Percentiles rank a stretch among this genome's conserved stretches.
Conservation (phyloP, 768 basidiomycete species). For the Leucogyrophana mollusca region DNA sequence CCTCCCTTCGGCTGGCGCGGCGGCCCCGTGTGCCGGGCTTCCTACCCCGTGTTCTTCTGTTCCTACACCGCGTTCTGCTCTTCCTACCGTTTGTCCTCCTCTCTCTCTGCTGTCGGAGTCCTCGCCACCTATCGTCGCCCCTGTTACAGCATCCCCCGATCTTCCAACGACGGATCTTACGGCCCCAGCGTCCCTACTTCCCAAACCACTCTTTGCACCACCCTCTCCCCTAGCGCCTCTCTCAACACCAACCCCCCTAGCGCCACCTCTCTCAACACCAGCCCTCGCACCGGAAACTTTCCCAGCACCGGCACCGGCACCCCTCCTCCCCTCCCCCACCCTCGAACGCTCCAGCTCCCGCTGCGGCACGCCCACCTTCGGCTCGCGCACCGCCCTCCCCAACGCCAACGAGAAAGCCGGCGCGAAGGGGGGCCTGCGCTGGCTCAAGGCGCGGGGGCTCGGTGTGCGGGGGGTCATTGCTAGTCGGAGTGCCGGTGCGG, state of each 20-base stretch:
- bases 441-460: slow-evolving; percentile 28
- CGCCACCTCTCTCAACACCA: too few species aligned
- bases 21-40: not conserved
- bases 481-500: slow-evolving; percentile 4
- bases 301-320: slow-evolving; percentile 1
- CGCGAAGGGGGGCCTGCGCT: slow-evolving; percentile 19
- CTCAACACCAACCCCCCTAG: too few species aligned
- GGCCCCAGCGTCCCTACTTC: too few species aligned
- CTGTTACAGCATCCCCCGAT: not conserved
- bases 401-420: slow-evolving; percentile 22
- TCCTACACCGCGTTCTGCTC: too few species aligned
- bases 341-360: slow-evolving; percentile 48
- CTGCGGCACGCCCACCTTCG: slow-evolving; percentile 63
- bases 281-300: not conserved
- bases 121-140: slow-evolving; percentile 1
- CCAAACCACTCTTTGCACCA: too few species aligned
- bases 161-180: too few species aligned
- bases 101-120: slow-evolving; percentile 2
- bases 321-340: slow-evolving; percentile 21
- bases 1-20: slow-evolving; percentile 3
- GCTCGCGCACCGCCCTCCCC: slow-evolving; percentile 42
- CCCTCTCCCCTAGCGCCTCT: too few species aligned
- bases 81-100: too few species aligned
- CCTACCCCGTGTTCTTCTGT: too few species aligned
- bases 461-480: slow-evolving; percentile 22